These are phyloP conservation scores for Leccinum huronense DNA, from an alignment of 1,284 basidiomycete species.

Conservation along the genomic window DNA sequence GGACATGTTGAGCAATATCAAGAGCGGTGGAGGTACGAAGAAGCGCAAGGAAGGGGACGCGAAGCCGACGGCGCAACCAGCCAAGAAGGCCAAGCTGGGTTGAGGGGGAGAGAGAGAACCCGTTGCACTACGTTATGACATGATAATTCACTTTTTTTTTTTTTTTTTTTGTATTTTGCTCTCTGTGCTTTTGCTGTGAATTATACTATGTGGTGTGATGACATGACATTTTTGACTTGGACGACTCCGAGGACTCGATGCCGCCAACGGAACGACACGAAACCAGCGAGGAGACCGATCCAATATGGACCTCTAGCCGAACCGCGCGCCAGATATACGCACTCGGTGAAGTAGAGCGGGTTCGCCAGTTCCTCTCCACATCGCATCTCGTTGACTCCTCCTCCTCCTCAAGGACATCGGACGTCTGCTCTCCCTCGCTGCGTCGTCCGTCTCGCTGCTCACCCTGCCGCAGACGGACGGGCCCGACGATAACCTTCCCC, in stretches of 20 bases:
- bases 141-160: conserved; percentile 35
- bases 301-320: conserved; percentile 76
- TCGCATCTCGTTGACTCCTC: too few species aligned
- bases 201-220: conserved; percentile 24
- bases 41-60: conserved; percentile 66
- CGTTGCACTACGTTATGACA: conserved; percentile 27
- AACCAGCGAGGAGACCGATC: conserved; percentile 49
- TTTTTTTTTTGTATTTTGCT: conserved; percentile 32
- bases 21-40: conserved; percentile 44
- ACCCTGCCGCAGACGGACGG: conserved; percentile 75
- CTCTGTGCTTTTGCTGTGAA: conserved; percentile 33
- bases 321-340: conserved; percentile 79
- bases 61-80: conserved; percentile 58
- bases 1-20: conserved; percentile 51
- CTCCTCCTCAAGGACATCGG: conserved; percentile 59
- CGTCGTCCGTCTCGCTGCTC: conserved; percentile 71
- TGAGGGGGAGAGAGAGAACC: conserved; percentile 26
- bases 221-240: not conserved
- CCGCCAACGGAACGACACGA: conserved; percentile 23
- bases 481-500: conserved; percentile 61
- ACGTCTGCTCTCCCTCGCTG: conserved; percentile 67
- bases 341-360: conserved; percentile 80
- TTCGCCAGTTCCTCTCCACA: conserved; percentile 28
- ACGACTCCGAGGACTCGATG: conserved; percentile 7
- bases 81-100: conserved; percentile 62